Conservation (phyloP, 805 yeast genomes). For the Candida broadrunensis region DNA sequence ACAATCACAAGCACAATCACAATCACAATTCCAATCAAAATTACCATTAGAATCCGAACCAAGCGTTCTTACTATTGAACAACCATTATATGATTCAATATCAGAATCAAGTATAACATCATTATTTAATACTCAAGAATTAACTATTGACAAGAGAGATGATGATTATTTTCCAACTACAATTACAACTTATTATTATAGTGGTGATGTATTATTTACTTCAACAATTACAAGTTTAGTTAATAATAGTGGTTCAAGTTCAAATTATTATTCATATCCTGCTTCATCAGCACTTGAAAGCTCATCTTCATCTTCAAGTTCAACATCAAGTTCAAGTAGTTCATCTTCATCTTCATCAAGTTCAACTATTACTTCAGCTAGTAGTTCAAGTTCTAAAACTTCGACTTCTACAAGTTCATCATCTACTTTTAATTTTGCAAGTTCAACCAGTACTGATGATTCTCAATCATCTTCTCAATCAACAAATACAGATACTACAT, state of each 20-base stretch:
- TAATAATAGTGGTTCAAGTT: background rate
- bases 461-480: background rate
- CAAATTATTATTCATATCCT: no score
- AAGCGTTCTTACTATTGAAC: no score
- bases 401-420: background rate
- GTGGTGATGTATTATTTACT: background rate
- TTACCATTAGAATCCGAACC: no score
- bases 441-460: background rate
- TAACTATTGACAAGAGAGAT: no score
- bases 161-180: background rate
- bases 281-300: background rate
- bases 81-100: no score
- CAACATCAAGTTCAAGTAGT: background rate
- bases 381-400: background rate
- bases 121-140: no score
- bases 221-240: background rate
- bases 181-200: background rate
- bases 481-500: background rate
- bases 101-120: no score
- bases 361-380: background rate
- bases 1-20: no score
- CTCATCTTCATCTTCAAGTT: background rate
- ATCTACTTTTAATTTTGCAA: slow-evolving; percentile 1
- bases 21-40: no score
- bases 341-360: background rate